These are phyloP conservation scores for Coemansia guatemalensis DNA, from an alignment of 192 early-diverging fungal genomes.

Conservation along the genomic window DNA sequence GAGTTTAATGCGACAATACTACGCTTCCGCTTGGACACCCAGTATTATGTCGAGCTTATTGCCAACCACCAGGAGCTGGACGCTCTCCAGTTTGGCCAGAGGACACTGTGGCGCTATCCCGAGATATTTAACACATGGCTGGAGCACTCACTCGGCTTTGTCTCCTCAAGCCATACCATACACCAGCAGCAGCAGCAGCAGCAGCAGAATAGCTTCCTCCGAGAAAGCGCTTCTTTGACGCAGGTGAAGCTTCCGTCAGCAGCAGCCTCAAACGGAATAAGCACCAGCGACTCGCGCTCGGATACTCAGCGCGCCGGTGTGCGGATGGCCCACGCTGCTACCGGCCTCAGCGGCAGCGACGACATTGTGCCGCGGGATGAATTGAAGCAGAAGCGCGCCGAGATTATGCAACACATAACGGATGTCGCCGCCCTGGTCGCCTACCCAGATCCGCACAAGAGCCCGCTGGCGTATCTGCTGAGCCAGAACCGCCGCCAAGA, in stretches of 20 bases:
- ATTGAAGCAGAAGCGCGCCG: conserved; percentile 31
- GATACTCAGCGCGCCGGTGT: no score
- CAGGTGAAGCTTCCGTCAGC: no score
- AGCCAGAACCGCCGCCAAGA: conserved; percentile 28
- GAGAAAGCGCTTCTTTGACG: no score
- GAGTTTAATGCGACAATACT: conserved; percentile 41
- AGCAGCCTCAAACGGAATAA: no score
- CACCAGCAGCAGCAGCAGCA: no score
- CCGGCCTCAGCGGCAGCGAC: neutral
- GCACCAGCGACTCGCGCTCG: no score
- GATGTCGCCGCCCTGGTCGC: conserved; percentile 43
- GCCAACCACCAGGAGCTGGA: conserved; percentile 37
- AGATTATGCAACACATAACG: conserved; percentile 48
- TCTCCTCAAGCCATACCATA: neutral
- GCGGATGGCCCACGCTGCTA: no score
- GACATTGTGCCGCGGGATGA: conserved; percentile 31
- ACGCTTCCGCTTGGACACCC: conserved; percentile 49
- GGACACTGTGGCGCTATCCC: conserved; percentile 39
- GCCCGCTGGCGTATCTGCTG: conserved; percentile 34
- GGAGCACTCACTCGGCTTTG: conserved; percentile 17
- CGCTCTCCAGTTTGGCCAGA: conserved; percentile 40
- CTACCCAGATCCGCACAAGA: conserved; percentile 37
- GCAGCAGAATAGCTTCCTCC: neutral
- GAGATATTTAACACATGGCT: conserved; percentile 47
- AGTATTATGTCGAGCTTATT: conserved; percentile 47